phyloP scores from a whole-genome alignment of 306 rosid species.

The Cucumis cinereus region DNA sequence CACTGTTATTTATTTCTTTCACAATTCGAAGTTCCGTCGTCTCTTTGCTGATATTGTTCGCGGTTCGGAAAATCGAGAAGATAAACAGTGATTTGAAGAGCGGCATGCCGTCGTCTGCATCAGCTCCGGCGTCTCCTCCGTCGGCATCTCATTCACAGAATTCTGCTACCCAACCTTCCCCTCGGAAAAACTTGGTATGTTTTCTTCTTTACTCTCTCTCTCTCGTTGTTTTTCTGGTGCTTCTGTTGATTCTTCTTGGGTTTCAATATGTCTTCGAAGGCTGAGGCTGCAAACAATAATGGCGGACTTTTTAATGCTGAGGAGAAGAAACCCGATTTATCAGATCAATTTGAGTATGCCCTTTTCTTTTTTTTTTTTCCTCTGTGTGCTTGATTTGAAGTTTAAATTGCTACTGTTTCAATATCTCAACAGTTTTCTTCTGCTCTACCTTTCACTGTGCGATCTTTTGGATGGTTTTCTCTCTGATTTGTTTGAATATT shows the following conservation, averaged over 20 bases:
- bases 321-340: slow-evolving; percentile 30
- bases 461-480: background rate
- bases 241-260: slow-evolving; percentile 12
- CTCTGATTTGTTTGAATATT: background rate
- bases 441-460: background rate
- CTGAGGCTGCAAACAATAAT: slow-evolving; percentile 28
- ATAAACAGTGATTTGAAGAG: slow-evolving; percentile 3
- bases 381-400: background rate
- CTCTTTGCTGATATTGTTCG: background rate
- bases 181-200: slow-evolving; percentile 31
- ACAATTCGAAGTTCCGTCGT: background rate
- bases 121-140: slow-evolving; percentile 21
- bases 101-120: slow-evolving; percentile 22
- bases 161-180: slow-evolving; percentile 22
- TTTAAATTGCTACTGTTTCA: background rate
- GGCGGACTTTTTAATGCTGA: slow-evolving; percentile 20
- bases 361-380: background rate
- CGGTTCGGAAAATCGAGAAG: background rate
- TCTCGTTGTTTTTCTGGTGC: slow-evolving; percentile 9
- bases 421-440: background rate
- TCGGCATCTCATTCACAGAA: slow-evolving; percentile 34
- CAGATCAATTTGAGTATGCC: slow-evolving; percentile 35
- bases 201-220: slow-evolving; percentile 7
- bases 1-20: background rate
- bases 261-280: slow-evolving; percentile 16